Conservation (phyloP, 129 eudicot species). For the Artemisia tridentata region DNA sequence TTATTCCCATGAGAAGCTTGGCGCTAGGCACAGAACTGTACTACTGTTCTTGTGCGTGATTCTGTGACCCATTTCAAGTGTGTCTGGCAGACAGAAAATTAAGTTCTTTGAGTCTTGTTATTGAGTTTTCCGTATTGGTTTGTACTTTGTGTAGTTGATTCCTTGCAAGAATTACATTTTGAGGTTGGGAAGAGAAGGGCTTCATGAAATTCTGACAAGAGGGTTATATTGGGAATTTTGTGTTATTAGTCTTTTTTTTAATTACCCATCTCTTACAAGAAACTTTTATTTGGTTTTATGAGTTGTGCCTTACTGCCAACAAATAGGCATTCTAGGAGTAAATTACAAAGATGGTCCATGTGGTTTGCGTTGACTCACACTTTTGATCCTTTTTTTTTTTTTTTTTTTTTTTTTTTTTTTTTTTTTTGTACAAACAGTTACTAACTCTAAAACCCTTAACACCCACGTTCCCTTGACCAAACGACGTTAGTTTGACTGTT, state of each 20-base stretch:
- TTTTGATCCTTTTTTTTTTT: too few species aligned
- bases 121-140: background rate
- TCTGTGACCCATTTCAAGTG: background rate
- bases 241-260: background rate
- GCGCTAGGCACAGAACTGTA: background rate
- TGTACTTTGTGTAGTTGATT: background rate
- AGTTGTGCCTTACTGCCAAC: background rate
- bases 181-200: conserved; percentile 6
- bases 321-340: background rate
- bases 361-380: too few species aligned
- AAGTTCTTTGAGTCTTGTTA: conserved; percentile 1
- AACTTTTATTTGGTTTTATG: conserved; percentile 1
- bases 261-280: background rate
- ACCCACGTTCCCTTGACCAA: too few species aligned
- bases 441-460: too few species aligned
- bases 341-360: too few species aligned
- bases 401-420: too few species aligned
- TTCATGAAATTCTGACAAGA: background rate
- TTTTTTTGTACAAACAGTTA: too few species aligned
- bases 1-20: background rate
- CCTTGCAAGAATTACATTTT: background rate
- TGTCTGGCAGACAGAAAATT: conserved; percentile 4
- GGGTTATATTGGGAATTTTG: background rate
- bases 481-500: too few species aligned
- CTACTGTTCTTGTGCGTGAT: background rate